Conservation (phyloP, 106 monocot genomes). For the Dendrobium catenatum region DNA sequence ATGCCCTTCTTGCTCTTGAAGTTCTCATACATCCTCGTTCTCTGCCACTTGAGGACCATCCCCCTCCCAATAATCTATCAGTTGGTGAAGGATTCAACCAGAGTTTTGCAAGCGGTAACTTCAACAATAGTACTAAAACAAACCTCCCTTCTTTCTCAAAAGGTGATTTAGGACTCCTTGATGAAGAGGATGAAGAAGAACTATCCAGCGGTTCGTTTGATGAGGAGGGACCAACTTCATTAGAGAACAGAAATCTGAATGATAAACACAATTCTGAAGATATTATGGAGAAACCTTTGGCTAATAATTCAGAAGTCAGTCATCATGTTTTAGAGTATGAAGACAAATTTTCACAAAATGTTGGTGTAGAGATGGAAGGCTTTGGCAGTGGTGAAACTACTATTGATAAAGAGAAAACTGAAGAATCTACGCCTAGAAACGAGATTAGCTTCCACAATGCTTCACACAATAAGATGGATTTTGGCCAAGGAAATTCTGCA, state of each 20-base stretch:
- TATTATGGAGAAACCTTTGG: neutral
- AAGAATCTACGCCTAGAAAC: neutral
- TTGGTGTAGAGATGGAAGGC: constrained; percentile 17
- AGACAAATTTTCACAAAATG: neutral
- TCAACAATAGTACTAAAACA: constrained; percentile 7
- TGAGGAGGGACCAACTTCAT: constrained; percentile 13
- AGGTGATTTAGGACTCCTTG: constrained; percentile 13
- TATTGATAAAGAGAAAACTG: neutral
- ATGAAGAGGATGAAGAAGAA: constrained; percentile 25
- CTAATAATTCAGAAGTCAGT: neutral
- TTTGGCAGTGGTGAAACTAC: constrained; percentile 4
- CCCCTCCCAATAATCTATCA: constrained; percentile 9
- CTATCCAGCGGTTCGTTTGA: constrained; percentile 9
- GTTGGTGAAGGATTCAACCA: constrained; percentile 5
- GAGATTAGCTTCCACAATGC: neutral
- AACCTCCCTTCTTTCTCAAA: neutral
- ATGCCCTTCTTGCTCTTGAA: constrained; percentile 68
- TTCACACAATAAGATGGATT: neutral
- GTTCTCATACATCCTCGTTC: constrained; percentile 82
- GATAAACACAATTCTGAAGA: constrained; percentile 3
- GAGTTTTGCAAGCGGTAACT: neutral
- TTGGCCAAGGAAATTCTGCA: neutral
- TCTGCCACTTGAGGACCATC: constrained; percentile 41
- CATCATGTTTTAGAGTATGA: neutral
- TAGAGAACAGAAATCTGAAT: neutral